Conservation (phyloP, 2,329 filamentous ascomycete species). For the Aspergillus thermomutatus region DNA sequence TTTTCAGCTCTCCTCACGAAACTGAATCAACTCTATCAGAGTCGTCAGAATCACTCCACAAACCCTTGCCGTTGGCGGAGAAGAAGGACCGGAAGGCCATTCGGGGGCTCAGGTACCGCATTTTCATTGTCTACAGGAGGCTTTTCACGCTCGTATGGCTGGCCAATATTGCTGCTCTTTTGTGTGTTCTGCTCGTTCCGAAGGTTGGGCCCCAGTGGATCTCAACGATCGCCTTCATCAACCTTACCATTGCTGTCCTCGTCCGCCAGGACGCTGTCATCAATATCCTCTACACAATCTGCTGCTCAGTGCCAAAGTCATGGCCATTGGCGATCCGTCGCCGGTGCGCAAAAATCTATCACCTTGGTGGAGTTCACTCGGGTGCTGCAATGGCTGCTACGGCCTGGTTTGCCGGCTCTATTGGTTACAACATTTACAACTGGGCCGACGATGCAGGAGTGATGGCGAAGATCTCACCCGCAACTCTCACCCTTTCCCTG, state of each 20-base stretch:
- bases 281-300: conserved; percentile 36
- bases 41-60: neutral
- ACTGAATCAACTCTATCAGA: neutral
- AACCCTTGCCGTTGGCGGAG: conserved; percentile 3
- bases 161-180: conserved; percentile 39
- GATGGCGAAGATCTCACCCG: neutral
- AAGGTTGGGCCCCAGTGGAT: neutral
- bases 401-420: conserved; percentile 39
- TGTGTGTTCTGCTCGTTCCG: conserved; percentile 2
- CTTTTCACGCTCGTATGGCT: conserved; percentile 55
- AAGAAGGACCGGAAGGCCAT: neutral
- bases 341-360: conserved; percentile 39
- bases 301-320: conserved; percentile 29
- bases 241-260: conserved; percentile 33
- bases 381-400: conserved; percentile 35
- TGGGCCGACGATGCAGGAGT: neutral
- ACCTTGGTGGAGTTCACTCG: conserved; percentile 40
- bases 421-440: conserved; percentile 4
- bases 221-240: conserved; percentile 28
- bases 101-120: conserved; percentile 32
- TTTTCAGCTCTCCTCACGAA: neutral
- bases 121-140: conserved; percentile 55
- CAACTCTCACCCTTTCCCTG: conserved; percentile 5
- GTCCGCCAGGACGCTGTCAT: conserved; percentile 41
- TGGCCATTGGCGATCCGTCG: conserved; percentile 34